Base-by-base conservation (phyloP, 2,329 filamentous ascomycete species). In the Penicillium sp. region DNA sequence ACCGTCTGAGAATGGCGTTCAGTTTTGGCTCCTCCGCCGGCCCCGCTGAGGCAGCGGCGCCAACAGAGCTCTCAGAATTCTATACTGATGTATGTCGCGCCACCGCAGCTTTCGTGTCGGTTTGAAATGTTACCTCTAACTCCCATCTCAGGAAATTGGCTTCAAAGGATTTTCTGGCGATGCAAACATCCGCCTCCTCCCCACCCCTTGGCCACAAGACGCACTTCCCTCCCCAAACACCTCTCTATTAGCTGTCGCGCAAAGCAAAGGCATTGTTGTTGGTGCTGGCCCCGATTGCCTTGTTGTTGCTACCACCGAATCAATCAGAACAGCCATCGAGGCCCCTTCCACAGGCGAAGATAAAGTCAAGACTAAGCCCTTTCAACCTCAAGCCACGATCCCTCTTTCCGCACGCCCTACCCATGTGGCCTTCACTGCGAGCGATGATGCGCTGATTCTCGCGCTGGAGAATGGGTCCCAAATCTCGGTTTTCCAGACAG, bases 401-500 rank as follows among this genome's bases (percentile, higher is more conserved):
- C 81, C 87, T 1, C 84, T 96, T 70, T 86, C 90, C 10, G 84
- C 87, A 71, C 88, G 90, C 68, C 85, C 97, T 57, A 96, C 92
- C 11, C 95, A 99, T 75, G 83, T 99, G 22, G 88, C 89, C 16
- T 99, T 99, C 75, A 94, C 92, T 0, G 86, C 91, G n/a, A 91
- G 96, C 70, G 96, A 97, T 73, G 87, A 87, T 68, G 92, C 90
- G 68, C 81, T 99, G 62, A 85, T 97, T 38, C 81, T 97, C 28
- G 92, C 92, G 11, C 91, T 92, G 2, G 91, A 97, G 76, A 82
- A 85, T 57, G 90, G 91, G 11, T 90, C 92, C 37, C 92, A 93
- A 4, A 80, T 99, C 63, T 89, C 90, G 4, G 89, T 96, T 2
- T 98, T 96, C 72, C 87, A 93, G 58, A 88, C 91, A 1, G 81